Percentiles rank a stretch among this genome's conserved stretches.
These are phyloP conservation scores for Pseudonitzschia pungens DNA, from an alignment of 108 stramenopile species.

Conservation along the genomic window DNA sequence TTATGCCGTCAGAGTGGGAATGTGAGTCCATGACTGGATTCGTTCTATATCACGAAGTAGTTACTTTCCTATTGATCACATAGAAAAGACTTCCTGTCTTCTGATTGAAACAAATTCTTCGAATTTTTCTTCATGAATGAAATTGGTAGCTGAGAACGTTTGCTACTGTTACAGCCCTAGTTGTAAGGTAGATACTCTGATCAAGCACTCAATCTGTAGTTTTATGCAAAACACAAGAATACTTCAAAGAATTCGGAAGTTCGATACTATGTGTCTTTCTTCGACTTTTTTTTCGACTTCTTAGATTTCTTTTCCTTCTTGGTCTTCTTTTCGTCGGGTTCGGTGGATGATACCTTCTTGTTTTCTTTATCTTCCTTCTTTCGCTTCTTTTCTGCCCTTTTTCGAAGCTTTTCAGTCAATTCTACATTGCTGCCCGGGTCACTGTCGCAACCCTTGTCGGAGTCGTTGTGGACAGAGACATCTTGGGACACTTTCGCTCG, in stretches of 20 bases:
- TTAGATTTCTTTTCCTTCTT: constrained; percentile 14
- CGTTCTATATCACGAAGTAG: no score
- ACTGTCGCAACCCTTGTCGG: background rate
- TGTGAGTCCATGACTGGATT: no score
- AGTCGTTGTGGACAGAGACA: background rate
- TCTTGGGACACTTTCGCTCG: background rate
- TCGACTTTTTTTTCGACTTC: constrained; percentile 5
- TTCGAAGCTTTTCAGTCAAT: background rate
- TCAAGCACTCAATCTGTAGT: no score
- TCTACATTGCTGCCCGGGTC: background rate
- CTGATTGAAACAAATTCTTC: no score
- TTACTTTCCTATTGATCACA: no score
- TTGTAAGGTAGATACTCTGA: no score
- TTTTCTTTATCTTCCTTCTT: constrained; percentile 6
- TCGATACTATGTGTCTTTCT: background rate
- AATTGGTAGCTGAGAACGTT: no score
- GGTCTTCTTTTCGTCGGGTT: background rate
- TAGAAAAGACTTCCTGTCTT: no score
- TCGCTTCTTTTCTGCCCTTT: constrained; percentile 8
- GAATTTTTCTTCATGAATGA: no score
- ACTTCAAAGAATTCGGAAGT: background rate
- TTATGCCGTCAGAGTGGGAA: no score
- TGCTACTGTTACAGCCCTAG: no score
- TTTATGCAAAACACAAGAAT: no score
- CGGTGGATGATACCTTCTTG: background rate